A percentile compares a stretch with the other conserved stretches of the same genome.
Conservation (phyloP, 2,329 filamentous ascomycete genomes). For the Cercospora sojina region DNA sequence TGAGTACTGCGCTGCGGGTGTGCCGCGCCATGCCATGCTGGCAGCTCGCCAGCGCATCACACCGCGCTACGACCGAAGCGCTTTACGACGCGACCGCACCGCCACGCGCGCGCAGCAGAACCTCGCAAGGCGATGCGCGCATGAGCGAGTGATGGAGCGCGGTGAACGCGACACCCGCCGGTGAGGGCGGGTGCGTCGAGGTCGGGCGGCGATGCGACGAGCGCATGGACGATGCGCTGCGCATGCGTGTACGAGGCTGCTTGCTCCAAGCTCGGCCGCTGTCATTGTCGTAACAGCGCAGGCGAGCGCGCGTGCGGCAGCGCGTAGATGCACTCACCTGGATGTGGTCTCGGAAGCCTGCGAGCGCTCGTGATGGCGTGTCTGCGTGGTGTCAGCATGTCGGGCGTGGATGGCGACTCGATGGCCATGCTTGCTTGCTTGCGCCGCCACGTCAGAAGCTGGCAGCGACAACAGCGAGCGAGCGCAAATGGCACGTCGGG, state of each 20-base stretch:
- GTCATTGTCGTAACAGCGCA: not conserved
- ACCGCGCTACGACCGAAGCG: not conserved
- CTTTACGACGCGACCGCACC: not conserved
- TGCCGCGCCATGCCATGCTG: constrained; percentile 33
- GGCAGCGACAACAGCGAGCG: not conserved
- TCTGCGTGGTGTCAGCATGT: not conserved
- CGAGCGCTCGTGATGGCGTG: not conserved
- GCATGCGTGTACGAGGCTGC: not conserved
- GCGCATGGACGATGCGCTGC: not conserved
- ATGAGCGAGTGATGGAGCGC: not conserved
- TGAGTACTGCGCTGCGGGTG: constrained; percentile 28
- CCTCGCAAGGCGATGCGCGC: not conserved
- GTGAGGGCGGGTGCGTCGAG: not conserved
- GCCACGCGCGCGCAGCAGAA: not conserved
- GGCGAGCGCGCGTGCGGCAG: not conserved
- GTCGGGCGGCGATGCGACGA: not conserved
- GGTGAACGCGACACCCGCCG: not conserved
- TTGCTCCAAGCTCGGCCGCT: not conserved
- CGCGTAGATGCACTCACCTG: not conserved
- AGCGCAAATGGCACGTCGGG: not conserved
- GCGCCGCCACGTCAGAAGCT: constrained; percentile 3
- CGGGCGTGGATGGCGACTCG: not conserved
- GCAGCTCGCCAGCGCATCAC: constrained; percentile 33
- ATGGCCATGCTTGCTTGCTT: not conserved
- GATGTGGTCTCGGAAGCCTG: not conserved